phyloP scores from a whole-genome alignment of 1,139 yeast species.

The Debaryomyces singareniensis region DNA sequence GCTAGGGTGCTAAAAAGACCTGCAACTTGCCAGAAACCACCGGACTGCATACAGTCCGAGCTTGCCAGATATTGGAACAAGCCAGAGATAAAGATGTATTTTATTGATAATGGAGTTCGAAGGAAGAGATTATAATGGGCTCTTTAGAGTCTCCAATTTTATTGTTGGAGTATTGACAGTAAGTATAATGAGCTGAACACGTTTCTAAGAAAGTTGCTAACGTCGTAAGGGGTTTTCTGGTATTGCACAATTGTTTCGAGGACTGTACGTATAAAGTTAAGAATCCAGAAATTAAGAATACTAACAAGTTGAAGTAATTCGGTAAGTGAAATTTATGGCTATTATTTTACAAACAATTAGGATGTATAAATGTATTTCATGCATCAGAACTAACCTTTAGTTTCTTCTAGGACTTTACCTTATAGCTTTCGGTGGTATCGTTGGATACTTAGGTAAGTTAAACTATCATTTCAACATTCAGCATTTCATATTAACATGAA shows the following conservation, averaged over 20 bases:
- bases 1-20: no score
- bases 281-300: background rate
- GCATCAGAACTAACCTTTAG: conserved; percentile 16
- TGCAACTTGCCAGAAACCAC: no score
- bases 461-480: background rate
- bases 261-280: conserved; percentile 36
- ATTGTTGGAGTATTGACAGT: conserved; percentile 57
- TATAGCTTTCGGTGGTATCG: conserved; percentile 47
- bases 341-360: no score
- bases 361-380: no score
- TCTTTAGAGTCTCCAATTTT: conserved; percentile 60
- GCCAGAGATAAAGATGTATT: background rate
- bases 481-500: conserved; percentile 9
- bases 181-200: conserved; percentile 22
- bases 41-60: no score
- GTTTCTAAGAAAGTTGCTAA: conserved; percentile 17
- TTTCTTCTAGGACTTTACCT: conserved; percentile 52
- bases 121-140: conserved; percentile 37
- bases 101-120: background rate
- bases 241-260: conserved; percentile 50
- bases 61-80: no score
- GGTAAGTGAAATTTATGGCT: no score
- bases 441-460: conserved; percentile 48
- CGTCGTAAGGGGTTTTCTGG: conserved; percentile 45
- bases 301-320: background rate